Base-by-base conservation (phyloP, 1,284 basidiomycete species). In the Apiotrichum mycotoxinovorans region DNA sequence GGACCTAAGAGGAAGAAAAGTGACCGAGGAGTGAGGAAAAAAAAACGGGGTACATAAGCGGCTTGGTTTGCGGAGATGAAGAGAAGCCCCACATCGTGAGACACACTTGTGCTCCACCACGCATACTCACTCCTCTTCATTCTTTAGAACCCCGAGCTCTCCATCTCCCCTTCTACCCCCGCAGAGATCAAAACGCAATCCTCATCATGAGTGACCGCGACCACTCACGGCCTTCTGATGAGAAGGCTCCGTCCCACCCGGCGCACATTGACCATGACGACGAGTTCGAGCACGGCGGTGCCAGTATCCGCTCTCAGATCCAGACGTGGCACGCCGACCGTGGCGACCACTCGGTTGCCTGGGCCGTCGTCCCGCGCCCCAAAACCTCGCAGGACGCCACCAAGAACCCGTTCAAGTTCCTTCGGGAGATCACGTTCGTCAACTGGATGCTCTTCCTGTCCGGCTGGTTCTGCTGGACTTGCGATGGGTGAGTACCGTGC, bases 391-490 rank as follows among this genome's bases (percentile, higher is more conserved):
- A 14, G 20, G 34, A 35, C 12, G 46, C 46, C 4, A 65, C 70
- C 46, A 69, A 67, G 58, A 78, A 78, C 62, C 71, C 75, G 5
- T 62, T 78, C 66, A 73, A 72, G 54, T 61, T 78, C 30, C 35
- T 81, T 52, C 61, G 72, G 37, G 69, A 73, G 49, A 70, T 79
- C 22, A 67, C 81, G 9, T 74, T 73, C 4, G 79, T 77, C 70
- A 70, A 80, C 55, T 82, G 80, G 80, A 67, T 76, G 2, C 72
- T 80, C 50, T 83, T 83, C 73, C 78, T 79, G 65, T 77, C 77
- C 41, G 76, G 81, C 4, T 82, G 84, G 66, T 84, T 87, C 69
- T 80, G 81, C 23, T 86, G 86, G 85, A 85, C 73, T 7, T 77
- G 73, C 46, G 65, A 66, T 48, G 68, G 62, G 42, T 61, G 46